Evolutionary conservation across 2,329 filamentous ascomycete genomes (phyloP).

Genomic region (Cercospora janseana): DNA sequence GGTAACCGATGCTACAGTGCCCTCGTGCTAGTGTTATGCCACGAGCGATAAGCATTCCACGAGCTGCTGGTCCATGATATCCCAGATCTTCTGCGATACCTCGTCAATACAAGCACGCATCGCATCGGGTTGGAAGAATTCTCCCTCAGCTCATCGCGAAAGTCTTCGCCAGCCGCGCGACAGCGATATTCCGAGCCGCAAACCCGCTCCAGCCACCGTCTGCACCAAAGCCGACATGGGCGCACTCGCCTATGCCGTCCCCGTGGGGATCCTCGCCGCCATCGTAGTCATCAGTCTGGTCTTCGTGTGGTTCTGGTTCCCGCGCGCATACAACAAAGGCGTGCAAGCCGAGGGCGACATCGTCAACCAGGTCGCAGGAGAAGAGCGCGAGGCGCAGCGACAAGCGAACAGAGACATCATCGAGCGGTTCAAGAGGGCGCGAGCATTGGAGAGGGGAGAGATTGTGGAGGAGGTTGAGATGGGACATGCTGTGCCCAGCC

Average conservation of each 20-base stretch:
- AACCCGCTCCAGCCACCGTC: too few relatives aligned
- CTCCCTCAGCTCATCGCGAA: too few relatives aligned
- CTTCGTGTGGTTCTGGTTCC: slow-evolving; percentile 36
- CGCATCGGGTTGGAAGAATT: too few relatives aligned
- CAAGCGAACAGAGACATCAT: slow-evolving; percentile 22
- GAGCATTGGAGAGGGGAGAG: slow-evolving; percentile 20
- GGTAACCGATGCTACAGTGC: background rate
- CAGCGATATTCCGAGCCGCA: too few relatives aligned
- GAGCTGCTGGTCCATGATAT: background rate
- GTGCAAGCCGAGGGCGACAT: slow-evolving; percentile 24
- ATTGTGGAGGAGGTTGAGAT: slow-evolving; percentile 16
- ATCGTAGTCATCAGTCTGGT: slow-evolving; percentile 26
- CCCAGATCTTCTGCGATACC: background rate
- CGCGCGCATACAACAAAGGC: slow-evolving; percentile 28
- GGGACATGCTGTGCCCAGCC: background rate
- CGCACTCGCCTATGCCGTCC: slow-evolving; percentile 27
- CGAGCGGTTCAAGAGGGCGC: slow-evolving; percentile 22
- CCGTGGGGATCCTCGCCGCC: slow-evolving; percentile 31
- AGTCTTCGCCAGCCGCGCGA: background rate
- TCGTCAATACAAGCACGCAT: background rate
- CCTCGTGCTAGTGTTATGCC: background rate
- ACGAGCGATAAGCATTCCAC: background rate
- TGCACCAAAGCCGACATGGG: slow-evolving; percentile 19
- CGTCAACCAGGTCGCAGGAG: slow-evolving; percentile 16
- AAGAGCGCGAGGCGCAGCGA: slow-evolving; percentile 19